Evolutionary conservation across 2,329 filamentous ascomycete species (phyloP).

Genomic region (Neopestalotiopsis sp.): DNA sequence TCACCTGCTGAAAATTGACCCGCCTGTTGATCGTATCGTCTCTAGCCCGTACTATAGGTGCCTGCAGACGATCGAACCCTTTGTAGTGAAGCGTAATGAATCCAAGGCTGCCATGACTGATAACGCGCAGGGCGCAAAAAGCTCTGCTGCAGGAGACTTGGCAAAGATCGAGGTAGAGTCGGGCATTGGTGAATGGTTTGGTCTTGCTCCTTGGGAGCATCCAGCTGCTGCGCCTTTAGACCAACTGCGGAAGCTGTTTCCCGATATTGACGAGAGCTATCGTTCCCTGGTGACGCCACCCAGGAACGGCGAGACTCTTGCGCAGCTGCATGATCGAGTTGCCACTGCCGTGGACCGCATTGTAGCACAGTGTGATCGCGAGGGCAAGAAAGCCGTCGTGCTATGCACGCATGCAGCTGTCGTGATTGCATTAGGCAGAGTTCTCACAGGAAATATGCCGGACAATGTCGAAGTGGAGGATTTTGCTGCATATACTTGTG

Average conservation of each 20-base stretch:
- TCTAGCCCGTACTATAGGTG: slow-evolving; percentile 87
- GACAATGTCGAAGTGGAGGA: slow-evolving; percentile 74
- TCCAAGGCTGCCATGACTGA: background rate
- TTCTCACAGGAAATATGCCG: slow-evolving; percentile 79
- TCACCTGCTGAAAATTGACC: slow-evolving; percentile 65
- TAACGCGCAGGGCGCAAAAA: background rate
- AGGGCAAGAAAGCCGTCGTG: slow-evolving; percentile 72
- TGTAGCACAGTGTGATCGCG: slow-evolving; percentile 73
- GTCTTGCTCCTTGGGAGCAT: slow-evolving; percentile 82
- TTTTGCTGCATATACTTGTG: slow-evolving; percentile 84
- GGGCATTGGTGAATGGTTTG: slow-evolving; percentile 86
- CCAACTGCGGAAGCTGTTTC: slow-evolving; percentile 71
- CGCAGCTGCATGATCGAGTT: slow-evolving; percentile 79
- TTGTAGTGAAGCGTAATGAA: slow-evolving; percentile 52
- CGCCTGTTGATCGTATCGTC: slow-evolving; percentile 76
- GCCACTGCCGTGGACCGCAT: slow-evolving; percentile 72
- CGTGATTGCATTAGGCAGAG: slow-evolving; percentile 84
- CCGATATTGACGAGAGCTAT: slow-evolving; percentile 62
- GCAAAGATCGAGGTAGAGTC: slow-evolving; percentile 57
- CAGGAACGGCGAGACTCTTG: slow-evolving; percentile 77
- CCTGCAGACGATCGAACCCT: slow-evolving; percentile 80
- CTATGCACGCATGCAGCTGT: slow-evolving; percentile 90
- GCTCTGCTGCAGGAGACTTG: slow-evolving; percentile 25
- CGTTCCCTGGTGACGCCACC: slow-evolving; percentile 70
- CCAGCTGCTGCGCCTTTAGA: slow-evolving; percentile 73